A percentile compares a stretch with the other conserved stretches of the same genome.
Conservation (phyloP, 768 basidiomycete species). For the Mycena amicta region DNA sequence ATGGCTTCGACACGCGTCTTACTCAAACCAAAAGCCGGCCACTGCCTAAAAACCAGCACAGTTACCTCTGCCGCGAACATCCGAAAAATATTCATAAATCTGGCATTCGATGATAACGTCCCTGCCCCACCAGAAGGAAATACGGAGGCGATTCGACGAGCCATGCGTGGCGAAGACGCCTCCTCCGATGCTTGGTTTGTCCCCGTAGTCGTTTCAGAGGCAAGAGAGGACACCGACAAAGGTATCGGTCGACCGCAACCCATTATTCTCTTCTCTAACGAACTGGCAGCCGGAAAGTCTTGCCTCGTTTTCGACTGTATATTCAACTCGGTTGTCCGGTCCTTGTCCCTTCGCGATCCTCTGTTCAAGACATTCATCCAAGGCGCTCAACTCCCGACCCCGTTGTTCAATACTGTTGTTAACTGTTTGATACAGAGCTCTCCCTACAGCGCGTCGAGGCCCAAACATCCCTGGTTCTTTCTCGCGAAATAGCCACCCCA, state of each 20-base stretch:
- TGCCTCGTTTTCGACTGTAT: slow-evolving; percentile 77
- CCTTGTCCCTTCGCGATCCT: slow-evolving; percentile 58
- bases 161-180: slow-evolving; percentile 53
- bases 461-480: slow-evolving; percentile 59
- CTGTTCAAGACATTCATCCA: slow-evolving; percentile 72
- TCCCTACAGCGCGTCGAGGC: slow-evolving; percentile 69
- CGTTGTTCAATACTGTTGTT: background rate
- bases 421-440: slow-evolving; percentile 49
- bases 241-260: slow-evolving; percentile 39
- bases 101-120: slow-evolving; percentile 69
- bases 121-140: slow-evolving; percentile 67
- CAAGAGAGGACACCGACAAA: slow-evolving; percentile 68
- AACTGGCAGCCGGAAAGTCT: slow-evolving; percentile 60
- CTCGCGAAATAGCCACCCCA: slow-evolving; percentile 69
- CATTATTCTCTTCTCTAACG: background rate
- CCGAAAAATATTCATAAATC: slow-evolving; percentile 75
- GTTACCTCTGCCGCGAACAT: slow-evolving; percentile 48
- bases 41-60: slow-evolving; percentile 65
- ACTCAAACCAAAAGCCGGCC: slow-evolving; percentile 65
- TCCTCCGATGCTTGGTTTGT: slow-evolving; percentile 55
- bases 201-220: slow-evolving; percentile 72
- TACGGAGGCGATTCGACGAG: slow-evolving; percentile 59
- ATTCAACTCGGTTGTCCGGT: slow-evolving; percentile 60
- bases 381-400: slow-evolving; percentile 47
- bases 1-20: slow-evolving; percentile 33